A percentile compares a stretch with the other conserved stretches of the same genome.
These are phyloP conservation scores for Penicillium capsulatum DNA, from an alignment of 2,329 filamentous ascomycete genomes.

Conservation along the genomic window DNA sequence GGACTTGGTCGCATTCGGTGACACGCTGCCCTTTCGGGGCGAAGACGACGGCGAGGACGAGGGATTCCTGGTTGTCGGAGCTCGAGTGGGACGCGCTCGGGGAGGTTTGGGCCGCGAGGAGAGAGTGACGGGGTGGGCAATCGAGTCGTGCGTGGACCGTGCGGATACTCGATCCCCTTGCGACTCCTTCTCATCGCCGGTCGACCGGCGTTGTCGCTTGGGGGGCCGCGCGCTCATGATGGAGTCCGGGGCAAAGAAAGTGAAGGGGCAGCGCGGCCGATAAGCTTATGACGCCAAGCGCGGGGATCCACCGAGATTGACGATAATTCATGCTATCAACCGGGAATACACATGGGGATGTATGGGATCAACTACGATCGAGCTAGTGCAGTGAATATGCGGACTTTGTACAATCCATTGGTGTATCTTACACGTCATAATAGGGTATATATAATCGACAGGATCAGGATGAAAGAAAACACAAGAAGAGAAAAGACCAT, in stretches of 20 bases:
- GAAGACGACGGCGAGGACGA: conserved; percentile 25
- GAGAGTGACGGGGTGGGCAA: conserved; percentile 5
- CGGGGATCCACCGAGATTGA: not conserved
- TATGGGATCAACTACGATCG: too few species aligned
- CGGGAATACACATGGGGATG: not conserved
- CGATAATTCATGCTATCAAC: not conserved
- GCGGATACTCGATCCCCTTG: conserved; percentile 1
- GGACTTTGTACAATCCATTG: too few species aligned
- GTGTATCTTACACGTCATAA: conserved; percentile 7
- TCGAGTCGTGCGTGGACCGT: not conserved
- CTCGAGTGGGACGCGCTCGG: conserved; percentile 7
- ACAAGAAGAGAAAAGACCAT: not conserved
- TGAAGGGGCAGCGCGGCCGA: conserved; percentile 12
- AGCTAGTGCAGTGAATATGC: too few species aligned
- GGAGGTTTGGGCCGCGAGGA: conserved; percentile 16
- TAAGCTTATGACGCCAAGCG: conserved; percentile 19
- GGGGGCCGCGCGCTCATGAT: conserved; percentile 35
- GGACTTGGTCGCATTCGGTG: conserved; percentile 16
- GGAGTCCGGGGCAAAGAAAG: conserved; percentile 1
- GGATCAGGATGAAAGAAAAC: conserved; percentile 7
- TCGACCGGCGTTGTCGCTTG: conserved; percentile 36
- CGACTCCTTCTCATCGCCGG: conserved; percentile 20
- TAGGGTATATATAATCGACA: conserved; percentile 5
- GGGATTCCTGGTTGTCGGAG: conserved; percentile 14
- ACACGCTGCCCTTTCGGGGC: conserved; percentile 22